Percentiles rank a stretch among this genome's conserved stretches.
phyloP scores from a whole-genome alignment of 73 alveolate genomes.

The Blepharisma stoltei region DNA sequence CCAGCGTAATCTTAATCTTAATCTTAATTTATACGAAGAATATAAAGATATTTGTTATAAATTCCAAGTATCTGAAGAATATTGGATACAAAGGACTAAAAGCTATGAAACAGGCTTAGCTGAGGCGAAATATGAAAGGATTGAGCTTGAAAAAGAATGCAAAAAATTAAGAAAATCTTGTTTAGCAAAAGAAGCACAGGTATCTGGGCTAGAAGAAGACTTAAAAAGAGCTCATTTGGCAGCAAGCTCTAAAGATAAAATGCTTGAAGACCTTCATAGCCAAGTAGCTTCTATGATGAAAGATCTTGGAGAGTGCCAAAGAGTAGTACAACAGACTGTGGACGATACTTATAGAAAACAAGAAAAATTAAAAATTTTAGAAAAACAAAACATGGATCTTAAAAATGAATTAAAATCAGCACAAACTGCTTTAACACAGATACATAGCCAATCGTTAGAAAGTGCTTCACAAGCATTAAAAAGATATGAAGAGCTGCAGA shows the following conservation, averaged over 20 bases:
- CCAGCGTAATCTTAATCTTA: no score
- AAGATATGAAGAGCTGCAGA: slow-evolving; percentile 24
- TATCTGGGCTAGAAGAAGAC: not conserved
- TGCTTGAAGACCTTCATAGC: not conserved
- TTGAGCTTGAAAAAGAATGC: slow-evolving; percentile 11
- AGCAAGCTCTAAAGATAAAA: not conserved
- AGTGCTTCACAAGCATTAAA: not conserved
- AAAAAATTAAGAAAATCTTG: not conserved
- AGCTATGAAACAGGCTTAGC: not conserved
- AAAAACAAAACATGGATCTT: slow-evolving; percentile 1
- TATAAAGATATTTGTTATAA: slow-evolving; percentile 19
- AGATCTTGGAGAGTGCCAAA: slow-evolving; percentile 24
- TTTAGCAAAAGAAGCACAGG: not conserved
- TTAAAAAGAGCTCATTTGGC: not conserved
- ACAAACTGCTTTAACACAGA: not conserved
- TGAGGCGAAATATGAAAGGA: not conserved
- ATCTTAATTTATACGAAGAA: not conserved
- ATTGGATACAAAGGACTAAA: not conserved
- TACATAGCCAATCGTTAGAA: not conserved
- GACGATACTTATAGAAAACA: slow-evolving; percentile 20
- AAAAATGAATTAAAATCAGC: slow-evolving; percentile 9
- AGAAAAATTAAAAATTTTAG: slow-evolving; percentile 12
- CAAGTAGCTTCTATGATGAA: slow-evolving; percentile 22
- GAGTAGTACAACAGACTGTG: not conserved
- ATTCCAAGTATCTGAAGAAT: not conserved